Base-by-base conservation (phyloP, 2,329 filamentous ascomycete species). In the Aureobasidium subglaciale region DNA sequence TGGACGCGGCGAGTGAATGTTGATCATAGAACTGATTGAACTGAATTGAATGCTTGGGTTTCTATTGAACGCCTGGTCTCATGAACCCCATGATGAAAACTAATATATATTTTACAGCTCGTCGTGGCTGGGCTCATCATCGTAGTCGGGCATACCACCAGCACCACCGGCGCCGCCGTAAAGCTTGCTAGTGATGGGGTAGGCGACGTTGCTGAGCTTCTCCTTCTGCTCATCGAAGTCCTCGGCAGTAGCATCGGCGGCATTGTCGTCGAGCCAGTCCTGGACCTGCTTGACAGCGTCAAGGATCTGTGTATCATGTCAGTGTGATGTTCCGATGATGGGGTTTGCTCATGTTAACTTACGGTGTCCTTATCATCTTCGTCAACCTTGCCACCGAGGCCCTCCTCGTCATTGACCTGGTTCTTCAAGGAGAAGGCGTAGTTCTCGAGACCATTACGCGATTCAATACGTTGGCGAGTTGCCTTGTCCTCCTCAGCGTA, bases 211-310 rank as follows among this genome's bases (percentile, higher is more conserved):
- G 67, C 88, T 95, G 64, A 99, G 83, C 83, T 96, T 96, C 87
- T 99, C 92, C 82, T 95, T 96, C 81, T 97, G 92, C 84, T 99
- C 93, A 76, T 96, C 91, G 67, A 97, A 96, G 79, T 97, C 93
- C 79, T 96, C 92, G 58, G 90, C 81, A 64, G 80, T 83, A 62
- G 93, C 93, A 52, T 87, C 86, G 63, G 86, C 84, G 63, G 83
- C 88, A 77, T 96, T 95, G 83, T 95, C 90, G 66, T 96, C 91
- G 59, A 99, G 86, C 93, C 93, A 99, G 73, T 96, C 91, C 66
- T 86, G 86, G 61, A 90, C 80, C 80, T 99, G 93, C 87, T 97
- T 97, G 78, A 99, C 85, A 61, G 93, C 93, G 63, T 96, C 91
- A 62, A 95, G 78, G 66, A 99, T 84, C 83, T 86, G 38, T 38